Conservation (phyloP, 129 eudicot species). For the sunflower (Helianthus annuus) region DNA sequence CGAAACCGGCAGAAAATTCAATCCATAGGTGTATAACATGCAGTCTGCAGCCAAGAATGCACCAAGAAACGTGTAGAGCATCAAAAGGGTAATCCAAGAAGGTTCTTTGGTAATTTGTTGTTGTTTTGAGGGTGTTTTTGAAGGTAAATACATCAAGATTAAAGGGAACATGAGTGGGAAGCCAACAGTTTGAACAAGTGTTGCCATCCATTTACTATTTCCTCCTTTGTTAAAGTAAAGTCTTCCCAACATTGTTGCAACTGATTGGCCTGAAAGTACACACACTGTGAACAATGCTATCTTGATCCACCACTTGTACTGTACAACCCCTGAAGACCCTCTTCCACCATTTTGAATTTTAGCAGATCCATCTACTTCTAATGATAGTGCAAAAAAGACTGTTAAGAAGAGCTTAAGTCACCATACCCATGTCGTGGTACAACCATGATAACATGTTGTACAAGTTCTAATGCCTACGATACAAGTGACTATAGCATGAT, state of each 20-base stretch:
- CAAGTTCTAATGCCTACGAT: too few species aligned
- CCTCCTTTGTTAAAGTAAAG: conserved; percentile 41
- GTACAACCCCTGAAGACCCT: conserved; percentile 19
- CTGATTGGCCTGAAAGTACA: conserved; percentile 43
- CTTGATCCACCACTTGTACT: conserved; percentile 40
- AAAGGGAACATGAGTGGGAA: conserved; percentile 34
- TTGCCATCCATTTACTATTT: conserved; percentile 46
- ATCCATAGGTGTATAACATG: conserved; percentile 36
- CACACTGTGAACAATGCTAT: conserved; percentile 24
- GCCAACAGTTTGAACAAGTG: conserved; percentile 40
- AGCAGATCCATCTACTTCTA: conserved; percentile 1
- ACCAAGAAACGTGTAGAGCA: conserved; percentile 33
- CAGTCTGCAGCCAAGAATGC: conserved; percentile 36
- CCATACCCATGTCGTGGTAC: background rate
- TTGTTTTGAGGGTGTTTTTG: background rate
- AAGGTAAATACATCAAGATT: conserved; percentile 21
- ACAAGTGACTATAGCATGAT: too few species aligned
- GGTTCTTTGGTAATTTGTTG: conserved; percentile 20
- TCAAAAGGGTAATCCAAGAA: conserved; percentile 8
- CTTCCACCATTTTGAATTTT: conserved; percentile 22
- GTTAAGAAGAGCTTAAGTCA: too few species aligned
- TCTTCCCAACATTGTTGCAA: conserved; percentile 35
- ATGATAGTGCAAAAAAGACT: too few species aligned
- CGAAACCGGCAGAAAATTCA: conserved; percentile 32
- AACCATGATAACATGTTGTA: background rate